Conservation (phyloP, 2,329 filamentous ascomycete species). For the Trichoderma hamatum region DNA sequence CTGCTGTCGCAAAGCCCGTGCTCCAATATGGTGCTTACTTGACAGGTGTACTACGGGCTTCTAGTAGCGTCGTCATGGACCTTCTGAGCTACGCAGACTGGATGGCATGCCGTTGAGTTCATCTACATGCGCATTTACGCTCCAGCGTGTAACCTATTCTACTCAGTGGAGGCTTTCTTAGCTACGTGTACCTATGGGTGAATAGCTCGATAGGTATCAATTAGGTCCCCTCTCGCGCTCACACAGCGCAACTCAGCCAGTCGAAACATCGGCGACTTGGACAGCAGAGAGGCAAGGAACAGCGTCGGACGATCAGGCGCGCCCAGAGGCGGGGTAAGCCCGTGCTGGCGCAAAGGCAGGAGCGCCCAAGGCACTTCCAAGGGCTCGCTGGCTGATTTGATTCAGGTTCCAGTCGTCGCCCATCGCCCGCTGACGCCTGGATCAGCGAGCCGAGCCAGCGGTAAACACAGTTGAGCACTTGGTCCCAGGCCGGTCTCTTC, state of each 20-base stretch:
- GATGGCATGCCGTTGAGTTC: background rate
- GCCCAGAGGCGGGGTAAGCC: slow-evolving; percentile 22
- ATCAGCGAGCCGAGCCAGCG: background rate
- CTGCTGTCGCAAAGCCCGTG: background rate
- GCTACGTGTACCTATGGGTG: background rate
- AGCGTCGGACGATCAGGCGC: background rate
- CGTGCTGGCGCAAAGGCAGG: background rate
- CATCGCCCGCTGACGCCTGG: background rate
- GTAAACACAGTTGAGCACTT: background rate
- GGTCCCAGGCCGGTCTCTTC: background rate
- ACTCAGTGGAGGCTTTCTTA: background rate
- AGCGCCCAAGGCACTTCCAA: slow-evolving; percentile 4
- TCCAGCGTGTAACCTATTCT: background rate
- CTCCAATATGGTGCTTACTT: background rate
- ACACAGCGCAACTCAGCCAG: slow-evolving; percentile 1
- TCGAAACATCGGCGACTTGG: background rate
- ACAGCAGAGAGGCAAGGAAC: background rate
- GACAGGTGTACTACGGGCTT: background rate
- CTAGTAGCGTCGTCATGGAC: background rate
- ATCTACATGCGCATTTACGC: background rate
- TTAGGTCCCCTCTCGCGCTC: background rate
- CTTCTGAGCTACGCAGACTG: background rate
- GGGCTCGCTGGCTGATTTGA: background rate
- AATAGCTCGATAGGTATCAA: background rate
- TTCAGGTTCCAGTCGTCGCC: background rate